Evolutionary conservation across 2,329 filamentous ascomycete genomes (phyloP), one percentile per base, ranked within the genome.

Genomic region (Sporothrix sp.): DNA sequence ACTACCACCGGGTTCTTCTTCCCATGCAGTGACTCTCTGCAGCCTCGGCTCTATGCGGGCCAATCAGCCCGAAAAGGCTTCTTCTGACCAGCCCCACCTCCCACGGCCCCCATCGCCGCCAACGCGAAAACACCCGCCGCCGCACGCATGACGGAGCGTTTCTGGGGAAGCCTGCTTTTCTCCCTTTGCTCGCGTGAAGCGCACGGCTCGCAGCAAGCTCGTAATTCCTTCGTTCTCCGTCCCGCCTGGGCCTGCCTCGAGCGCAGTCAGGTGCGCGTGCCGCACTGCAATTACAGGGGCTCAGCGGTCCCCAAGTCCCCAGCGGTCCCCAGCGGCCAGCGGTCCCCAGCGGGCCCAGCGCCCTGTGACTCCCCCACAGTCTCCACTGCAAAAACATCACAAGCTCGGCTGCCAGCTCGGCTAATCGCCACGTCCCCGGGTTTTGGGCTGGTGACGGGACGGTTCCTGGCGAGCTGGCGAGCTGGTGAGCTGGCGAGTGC

Each of bases 361-460:
- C 25, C 25, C 10, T 28, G 28, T 10, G 25, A 7, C 37, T 30
- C 7, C 45, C 16, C 35, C 45, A 38, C 37, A 40, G 11, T 16
- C 20, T n/a, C 40, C 25, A 28, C 43, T n/a, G 28, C 40, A 25
- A 35, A 48, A 39, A 33, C 39, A 33, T 76, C 73, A 76, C 73
- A 76, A 76, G 73, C 73, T 76, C 72, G 72, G 72, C 68, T 71
- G 62, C 59, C 62, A 54, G 64, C 45, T 75, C 73, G 72, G 72
- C 64, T 71, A 72, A 64, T 10, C 25, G 30, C 11, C 43, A 20
- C n/a, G 44, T 18, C 23, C 3, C 38, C 14, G 10, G 14, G 16
- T 8, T 40, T n/a, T n/a, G n/a, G n/a, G n/a, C n/a, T n/a, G n/a
- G n/a, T n/a, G n/a, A n/a, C n/a, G n/a, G n/a, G n/a, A n/a, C n/a